Percentiles rank a stretch among this genome's conserved stretches.
Evolutionary conservation across 495 filamentous ascomycete species (phyloP).

Genomic region (Aspergillus biplanus): DNA sequence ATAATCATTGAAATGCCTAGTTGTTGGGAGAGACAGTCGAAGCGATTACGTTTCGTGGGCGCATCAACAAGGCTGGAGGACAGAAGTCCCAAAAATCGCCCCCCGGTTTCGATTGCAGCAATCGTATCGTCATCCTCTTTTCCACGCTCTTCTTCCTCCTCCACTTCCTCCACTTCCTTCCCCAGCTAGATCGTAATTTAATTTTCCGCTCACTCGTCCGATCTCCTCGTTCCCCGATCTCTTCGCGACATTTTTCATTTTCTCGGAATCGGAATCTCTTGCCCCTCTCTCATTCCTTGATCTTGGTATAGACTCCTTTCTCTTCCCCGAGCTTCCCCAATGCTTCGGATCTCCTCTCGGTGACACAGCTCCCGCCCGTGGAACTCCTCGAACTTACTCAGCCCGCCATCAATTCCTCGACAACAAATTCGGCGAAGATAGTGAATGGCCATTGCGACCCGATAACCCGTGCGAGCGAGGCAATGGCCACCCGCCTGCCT

Average conservation of each 20-base stretch:
- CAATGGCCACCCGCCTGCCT: conserved; percentile 45
- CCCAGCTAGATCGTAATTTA: conserved; percentile 1
- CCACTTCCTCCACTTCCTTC: not conserved
- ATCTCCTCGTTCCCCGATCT: not conserved
- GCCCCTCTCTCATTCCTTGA: not conserved
- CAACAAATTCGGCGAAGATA: conserved; percentile 12
- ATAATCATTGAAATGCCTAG: not conserved
- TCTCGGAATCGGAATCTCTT: too few species aligned
- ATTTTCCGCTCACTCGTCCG: not conserved
- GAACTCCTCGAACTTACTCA: conserved; percentile 12
- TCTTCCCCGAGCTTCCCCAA: conserved; percentile 11
- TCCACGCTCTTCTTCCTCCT: conserved; percentile 9
- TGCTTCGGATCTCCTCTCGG: conserved; percentile 13
- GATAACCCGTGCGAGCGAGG: conserved; percentile 38
- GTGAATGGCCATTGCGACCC: conserved; percentile 38
- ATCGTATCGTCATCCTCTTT: conserved; percentile 20
- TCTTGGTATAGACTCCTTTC: not conserved
- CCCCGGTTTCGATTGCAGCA: not conserved
- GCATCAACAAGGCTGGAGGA: not conserved
- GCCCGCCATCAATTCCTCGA: not conserved
- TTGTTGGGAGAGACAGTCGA: not conserved
- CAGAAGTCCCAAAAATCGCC: conserved; percentile 3
- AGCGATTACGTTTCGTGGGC: conserved; percentile 3
- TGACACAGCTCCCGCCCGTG: conserved; percentile 20
- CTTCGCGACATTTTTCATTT: conserved; percentile 4